These are phyloP conservation scores for Colletotrichum sp. DNA, from an alignment of 2,329 filamentous ascomycete species.

Conservation along the genomic window DNA sequence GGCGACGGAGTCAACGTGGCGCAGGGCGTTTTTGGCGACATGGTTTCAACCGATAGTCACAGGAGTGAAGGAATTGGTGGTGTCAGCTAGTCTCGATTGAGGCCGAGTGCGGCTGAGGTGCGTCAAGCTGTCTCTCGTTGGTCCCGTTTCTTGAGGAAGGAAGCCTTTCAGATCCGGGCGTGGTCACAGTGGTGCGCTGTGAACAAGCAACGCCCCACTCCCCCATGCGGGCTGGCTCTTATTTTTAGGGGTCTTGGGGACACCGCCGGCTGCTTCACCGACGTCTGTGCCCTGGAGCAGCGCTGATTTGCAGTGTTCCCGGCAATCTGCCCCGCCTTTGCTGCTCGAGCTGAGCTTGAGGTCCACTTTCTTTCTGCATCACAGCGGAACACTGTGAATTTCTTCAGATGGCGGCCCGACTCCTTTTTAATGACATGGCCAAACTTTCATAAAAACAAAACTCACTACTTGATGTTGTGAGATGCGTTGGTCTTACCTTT, in stretches of 20 bases:
- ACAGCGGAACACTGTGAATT: neutral
- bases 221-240: slow-evolving; percentile 4
- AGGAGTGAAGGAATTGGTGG: neutral
- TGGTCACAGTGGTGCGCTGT: neutral
- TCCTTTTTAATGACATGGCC: neutral
- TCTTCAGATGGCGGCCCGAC: neutral
- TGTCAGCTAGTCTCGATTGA: slow-evolving; percentile 11
- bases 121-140: neutral
- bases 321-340: neutral
- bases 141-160: neutral
- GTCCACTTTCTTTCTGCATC: neutral
- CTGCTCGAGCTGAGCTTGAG: neutral
- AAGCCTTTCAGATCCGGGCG: neutral
- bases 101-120: slow-evolving; percentile 17
- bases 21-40: slow-evolving; percentile 14
- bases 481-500: neutral
- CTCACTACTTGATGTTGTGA: neutral
- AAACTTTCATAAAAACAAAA: neutral
- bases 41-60: slow-evolving; percentile 1
- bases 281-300: neutral
- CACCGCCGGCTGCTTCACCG: slow-evolving; percentile 10
- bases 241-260: slow-evolving; percentile 17
- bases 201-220: neutral
- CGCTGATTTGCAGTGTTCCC: neutral
- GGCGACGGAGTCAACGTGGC: slow-evolving; percentile 1